Evolutionary conservation across 805 yeast genomes (phyloP), one percentile per base, ranked within the genome.

Genomic region (Yamadazyma philogaea): DNA sequence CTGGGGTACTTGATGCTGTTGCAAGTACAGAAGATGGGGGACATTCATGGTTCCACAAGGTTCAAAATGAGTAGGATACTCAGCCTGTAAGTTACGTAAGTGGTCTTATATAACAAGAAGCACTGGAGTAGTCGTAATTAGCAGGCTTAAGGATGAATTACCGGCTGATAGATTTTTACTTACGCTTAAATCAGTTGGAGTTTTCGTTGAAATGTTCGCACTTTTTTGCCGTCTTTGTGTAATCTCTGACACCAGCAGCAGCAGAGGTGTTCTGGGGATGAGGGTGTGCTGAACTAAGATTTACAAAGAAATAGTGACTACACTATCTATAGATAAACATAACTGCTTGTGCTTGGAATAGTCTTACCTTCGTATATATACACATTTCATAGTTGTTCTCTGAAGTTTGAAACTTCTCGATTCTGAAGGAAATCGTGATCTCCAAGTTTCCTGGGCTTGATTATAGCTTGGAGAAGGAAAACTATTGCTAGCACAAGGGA

Each of bases 381-480:
- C 12, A 24, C 12, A 24, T 24, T 24, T 24, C 46, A 57, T 38
- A 57, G 45, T 42, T 60, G 65, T 16, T 60, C 65, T 50, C 66
- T 53, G 42, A 61, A 46, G 19, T 39, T 49, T 7, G 59, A 44
- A 11, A 40, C 53, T 6, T 56, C 54, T 30, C 52, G 48, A 24
- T 55, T 57, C 45, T 66, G 72, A 34, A 70, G 56, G 45, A 60
- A 87, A 21, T 83, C 72, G 57, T 87, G 95, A 55, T 86, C 95
- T 5, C 95, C 96, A 31, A 87, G 66, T 43, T 85, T 76, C 49
- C 95, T 73, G n/a, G 96, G 96, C 57, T 81, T 84, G 49, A 91
- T 71, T 37, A 91, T 67, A 51, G 89, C 90, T 62, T 90, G 89
- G 41, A 86, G 60, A 54, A 91, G 68, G 66, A 93, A 93, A 7